Percentiles rank a stretch among this genome's conserved stretches.
phyloP scores from a whole-genome alignment of 306 rosid species.

The Citrullus amarus region DNA sequence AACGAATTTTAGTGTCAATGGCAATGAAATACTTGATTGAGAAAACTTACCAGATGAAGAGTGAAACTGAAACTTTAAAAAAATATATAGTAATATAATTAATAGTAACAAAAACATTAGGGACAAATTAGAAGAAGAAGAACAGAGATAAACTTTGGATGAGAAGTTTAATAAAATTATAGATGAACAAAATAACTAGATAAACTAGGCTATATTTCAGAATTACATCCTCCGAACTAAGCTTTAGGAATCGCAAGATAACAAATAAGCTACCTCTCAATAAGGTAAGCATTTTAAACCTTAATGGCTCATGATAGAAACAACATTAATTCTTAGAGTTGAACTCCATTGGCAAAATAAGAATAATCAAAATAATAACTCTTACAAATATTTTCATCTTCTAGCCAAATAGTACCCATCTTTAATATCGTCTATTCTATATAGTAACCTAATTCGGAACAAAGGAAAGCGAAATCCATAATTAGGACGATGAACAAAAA shows the following conservation, averaged over 20 bases:
- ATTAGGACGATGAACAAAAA: neutral
- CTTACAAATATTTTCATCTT: neutral
- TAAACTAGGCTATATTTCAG: neutral
- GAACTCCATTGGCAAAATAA: neutral
- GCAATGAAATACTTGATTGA: neutral
- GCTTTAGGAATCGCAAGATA: neutral
- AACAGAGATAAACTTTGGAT: neutral
- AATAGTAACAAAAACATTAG: neutral
- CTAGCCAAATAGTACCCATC: neutral
- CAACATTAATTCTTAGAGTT: neutral
- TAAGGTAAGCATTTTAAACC: neutral
- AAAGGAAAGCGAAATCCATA: neutral
- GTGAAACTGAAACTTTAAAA: neutral
- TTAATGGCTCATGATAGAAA: neutral
- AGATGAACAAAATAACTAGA: neutral
- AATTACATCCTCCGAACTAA: neutral
- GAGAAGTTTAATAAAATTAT: neutral
- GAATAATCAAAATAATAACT: neutral
- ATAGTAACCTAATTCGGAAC: neutral
- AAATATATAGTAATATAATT: neutral
- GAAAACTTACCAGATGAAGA: neutral
- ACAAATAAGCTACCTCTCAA: neutral
- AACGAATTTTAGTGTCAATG: neutral
- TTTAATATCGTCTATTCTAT: neutral
- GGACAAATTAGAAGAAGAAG: neutral